These are phyloP conservation scores for Thraustochytrium striatum DNA, from an alignment of 352 stramenopile genomes.

Conservation along the genomic window DNA sequence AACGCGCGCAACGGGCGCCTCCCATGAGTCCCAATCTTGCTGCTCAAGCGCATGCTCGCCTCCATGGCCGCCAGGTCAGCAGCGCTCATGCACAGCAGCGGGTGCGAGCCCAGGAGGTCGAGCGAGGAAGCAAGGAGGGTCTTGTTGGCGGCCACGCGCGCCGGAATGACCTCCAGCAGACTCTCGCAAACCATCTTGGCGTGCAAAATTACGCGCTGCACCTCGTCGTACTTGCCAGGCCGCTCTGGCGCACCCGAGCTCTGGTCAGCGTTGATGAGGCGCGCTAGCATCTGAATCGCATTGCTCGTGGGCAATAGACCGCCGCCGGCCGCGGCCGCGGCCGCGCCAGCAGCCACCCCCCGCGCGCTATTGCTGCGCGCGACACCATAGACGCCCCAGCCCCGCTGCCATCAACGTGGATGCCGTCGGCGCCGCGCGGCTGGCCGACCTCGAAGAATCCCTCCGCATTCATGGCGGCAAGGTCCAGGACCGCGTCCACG, in stretches of 20 bases:
- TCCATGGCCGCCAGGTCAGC: too few relatives aligned
- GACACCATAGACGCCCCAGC: too few relatives aligned
- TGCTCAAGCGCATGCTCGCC: too few relatives aligned
- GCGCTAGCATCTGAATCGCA: neutral
- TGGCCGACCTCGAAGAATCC: slow-evolving; percentile 16
- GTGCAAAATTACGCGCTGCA: slow-evolving; percentile 37
- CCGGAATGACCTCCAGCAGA: slow-evolving; percentile 21
- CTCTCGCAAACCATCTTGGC: slow-evolving; percentile 35
- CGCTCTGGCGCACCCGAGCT: neutral
- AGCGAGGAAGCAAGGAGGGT: neutral
- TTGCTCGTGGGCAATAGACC: too few relatives aligned
- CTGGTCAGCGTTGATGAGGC: neutral
- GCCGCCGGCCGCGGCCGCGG: too few relatives aligned
- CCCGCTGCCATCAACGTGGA: neutral
- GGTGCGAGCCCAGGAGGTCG: neutral
- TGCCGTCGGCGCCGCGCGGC: neutral
- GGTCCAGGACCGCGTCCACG: slow-evolving; percentile 16
- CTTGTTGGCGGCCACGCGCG: neutral
- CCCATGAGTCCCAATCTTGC: too few relatives aligned
- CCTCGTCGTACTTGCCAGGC: slow-evolving; percentile 14
- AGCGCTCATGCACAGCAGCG: neutral
- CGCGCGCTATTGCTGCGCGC: too few relatives aligned
- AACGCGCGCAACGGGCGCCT: too few relatives aligned
- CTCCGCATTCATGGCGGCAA: slow-evolving; percentile 30
- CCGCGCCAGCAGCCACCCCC: too few relatives aligned